Conservation (phyloP, 305 asterid genomes). For the Andrographis paniculata region DNA sequence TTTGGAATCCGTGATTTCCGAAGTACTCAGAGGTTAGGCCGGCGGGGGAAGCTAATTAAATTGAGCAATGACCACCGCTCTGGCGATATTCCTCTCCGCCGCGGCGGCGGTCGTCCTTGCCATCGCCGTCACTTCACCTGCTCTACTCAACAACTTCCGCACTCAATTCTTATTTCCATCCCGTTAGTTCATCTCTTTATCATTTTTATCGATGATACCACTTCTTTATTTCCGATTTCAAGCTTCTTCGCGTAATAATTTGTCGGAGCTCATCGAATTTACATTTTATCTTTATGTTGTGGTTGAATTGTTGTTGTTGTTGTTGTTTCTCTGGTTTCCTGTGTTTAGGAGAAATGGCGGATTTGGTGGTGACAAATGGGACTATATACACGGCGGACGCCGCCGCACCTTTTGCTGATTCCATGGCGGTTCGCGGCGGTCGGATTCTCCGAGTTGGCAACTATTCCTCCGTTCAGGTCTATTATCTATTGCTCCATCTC, state of each 20-base stretch:
- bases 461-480: slow-evolving; percentile 56
- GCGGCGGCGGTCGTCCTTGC: slow-evolving; percentile 42
- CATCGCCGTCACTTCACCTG: slow-evolving; percentile 38
- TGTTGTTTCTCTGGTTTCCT: too few species aligned
- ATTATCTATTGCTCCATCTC: neutral
- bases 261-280: neutral
- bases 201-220: neutral
- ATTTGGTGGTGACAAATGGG: slow-evolving; percentile 69
- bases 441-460: slow-evolving; percentile 61
- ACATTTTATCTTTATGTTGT: too few species aligned
- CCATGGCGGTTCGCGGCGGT: slow-evolving; percentile 70
- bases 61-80: too few species aligned
- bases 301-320: too few species aligned
- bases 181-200: slow-evolving; percentile 9
- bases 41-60: too few species aligned
- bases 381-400: slow-evolving; percentile 75
- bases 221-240: neutral
- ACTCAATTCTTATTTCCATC: slow-evolving; percentile 3
- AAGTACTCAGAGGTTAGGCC: too few species aligned
- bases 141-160: slow-evolving; percentile 24
- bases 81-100: slow-evolving; percentile 45
- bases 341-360: slow-evolving; percentile 50
- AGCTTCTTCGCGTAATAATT: neutral
- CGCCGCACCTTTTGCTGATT: slow-evolving; percentile 59
- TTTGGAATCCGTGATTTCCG: too few species aligned